A percentile compares a stretch with the other conserved stretches of the same genome.
phyloP scores from a whole-genome alignment of 164 flowering plant species.

The Litsea cubeba region DNA sequence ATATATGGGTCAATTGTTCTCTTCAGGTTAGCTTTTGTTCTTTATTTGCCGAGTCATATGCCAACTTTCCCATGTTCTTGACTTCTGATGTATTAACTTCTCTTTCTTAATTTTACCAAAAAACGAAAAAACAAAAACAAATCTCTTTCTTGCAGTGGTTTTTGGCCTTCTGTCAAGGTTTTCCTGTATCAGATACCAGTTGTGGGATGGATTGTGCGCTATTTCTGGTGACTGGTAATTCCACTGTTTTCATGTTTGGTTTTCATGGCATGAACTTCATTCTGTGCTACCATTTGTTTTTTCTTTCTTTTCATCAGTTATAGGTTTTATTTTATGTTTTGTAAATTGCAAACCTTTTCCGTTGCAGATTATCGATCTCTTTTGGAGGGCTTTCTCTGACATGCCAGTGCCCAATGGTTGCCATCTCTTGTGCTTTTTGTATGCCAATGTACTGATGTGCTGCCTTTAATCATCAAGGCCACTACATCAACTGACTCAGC shows the following conservation, averaged over 20 bases:
- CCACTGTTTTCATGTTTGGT: background rate
- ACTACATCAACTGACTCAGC: background rate
- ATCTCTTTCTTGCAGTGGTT: slow-evolving; percentile 42
- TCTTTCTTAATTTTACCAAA: background rate
- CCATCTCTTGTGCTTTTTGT: background rate
- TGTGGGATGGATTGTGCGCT: slow-evolving; percentile 63
- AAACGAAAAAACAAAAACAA: no score
- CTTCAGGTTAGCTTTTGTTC: slow-evolving; percentile 50
- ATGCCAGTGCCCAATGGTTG: slow-evolving; percentile 1
- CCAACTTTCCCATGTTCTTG: background rate
- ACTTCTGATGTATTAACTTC: slow-evolving; percentile 6
- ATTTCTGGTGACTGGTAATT: slow-evolving; percentile 33
- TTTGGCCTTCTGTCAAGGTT: slow-evolving; percentile 58
- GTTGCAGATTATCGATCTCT: slow-evolving; percentile 28
- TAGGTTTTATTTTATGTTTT: background rate
- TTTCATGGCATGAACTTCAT: background rate
- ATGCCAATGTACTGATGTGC: background rate
- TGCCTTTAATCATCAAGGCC: slow-evolving; percentile 2
- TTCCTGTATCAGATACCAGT: slow-evolving; percentile 70
- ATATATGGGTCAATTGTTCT: slow-evolving; percentile 59
- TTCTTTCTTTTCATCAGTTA: background rate
- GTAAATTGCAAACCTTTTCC: background rate
- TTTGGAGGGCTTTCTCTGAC: slow-evolving; percentile 22
- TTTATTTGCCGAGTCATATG: background rate
- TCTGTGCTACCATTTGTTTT: background rate